These are phyloP conservation scores for Arachnomyces sp. DNA, from an alignment of 2,329 filamentous ascomycete genomes.

Conservation along the genomic window DNA sequence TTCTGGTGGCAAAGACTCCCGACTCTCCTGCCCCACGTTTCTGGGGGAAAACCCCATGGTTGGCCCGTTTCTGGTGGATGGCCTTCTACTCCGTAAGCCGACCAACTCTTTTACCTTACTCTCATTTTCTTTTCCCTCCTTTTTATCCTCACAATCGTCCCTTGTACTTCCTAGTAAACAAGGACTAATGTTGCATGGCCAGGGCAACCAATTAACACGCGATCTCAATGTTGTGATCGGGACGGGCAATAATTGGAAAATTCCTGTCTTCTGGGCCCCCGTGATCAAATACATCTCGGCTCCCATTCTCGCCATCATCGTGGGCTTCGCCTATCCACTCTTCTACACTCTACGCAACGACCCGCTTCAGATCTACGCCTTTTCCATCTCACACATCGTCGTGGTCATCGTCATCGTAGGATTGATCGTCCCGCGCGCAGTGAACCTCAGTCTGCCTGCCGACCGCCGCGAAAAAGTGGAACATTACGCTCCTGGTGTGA, in stretches of 20 bases:
- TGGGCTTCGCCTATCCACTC: slow-evolving; percentile 45
- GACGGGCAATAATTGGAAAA: slow-evolving; percentile 48
- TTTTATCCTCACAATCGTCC: neutral
- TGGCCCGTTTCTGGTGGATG: slow-evolving; percentile 46
- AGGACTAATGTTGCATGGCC: slow-evolving; percentile 2
- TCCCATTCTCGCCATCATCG: slow-evolving; percentile 46
- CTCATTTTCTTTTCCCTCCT: neutral
- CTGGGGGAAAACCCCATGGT: slow-evolving; percentile 33
- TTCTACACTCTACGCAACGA: slow-evolving; percentile 44
- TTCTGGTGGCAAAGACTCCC: slow-evolving; percentile 38
- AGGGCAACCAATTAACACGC: slow-evolving; percentile 50
- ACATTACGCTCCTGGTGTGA: too few species aligned
- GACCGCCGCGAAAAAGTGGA: too few species aligned
- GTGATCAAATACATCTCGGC: slow-evolving; percentile 46
- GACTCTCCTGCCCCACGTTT: slow-evolving; percentile 34
- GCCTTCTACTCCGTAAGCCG: slow-evolving; percentile 50
- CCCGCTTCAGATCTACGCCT: slow-evolving; percentile 45
- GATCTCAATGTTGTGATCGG: slow-evolving; percentile 51
- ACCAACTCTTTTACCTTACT: neutral
- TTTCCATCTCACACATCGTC: slow-evolving; percentile 41
- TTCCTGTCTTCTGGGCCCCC: slow-evolving; percentile 46
- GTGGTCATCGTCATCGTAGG: too few species aligned
- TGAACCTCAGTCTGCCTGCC: too few species aligned
- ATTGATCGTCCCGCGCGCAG: too few species aligned
- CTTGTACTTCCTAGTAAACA: too few species aligned